These are phyloP conservation scores for Kwoniella dendrophila DNA, from an alignment of 768 basidiomycete genomes.

Conservation along the genomic window DNA sequence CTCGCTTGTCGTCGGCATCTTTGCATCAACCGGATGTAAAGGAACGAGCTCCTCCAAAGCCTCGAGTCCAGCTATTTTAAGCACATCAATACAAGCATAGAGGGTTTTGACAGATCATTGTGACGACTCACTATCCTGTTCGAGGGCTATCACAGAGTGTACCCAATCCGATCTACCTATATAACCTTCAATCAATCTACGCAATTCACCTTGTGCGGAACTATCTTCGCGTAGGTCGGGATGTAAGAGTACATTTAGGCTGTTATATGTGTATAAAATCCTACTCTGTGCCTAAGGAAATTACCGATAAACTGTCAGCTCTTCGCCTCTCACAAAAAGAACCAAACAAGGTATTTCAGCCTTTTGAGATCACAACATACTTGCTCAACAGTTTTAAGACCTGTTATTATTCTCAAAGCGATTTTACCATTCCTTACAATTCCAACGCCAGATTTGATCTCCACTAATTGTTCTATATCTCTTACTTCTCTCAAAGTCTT, in stretches of 20 bases:
- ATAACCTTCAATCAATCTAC: slow-evolving; percentile 27
- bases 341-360: no score
- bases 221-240: slow-evolving; percentile 19
- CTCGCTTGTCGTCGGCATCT: not conserved
- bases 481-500: slow-evolving; percentile 25
- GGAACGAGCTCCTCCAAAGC: no score
- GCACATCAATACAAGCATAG: no score
- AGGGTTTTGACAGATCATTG: no score
- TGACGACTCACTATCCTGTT: slow-evolving; percentile 13
- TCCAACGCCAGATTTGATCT: slow-evolving; percentile 18
- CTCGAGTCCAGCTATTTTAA: no score
- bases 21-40: not conserved
- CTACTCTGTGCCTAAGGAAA: slow-evolving; percentile 14
- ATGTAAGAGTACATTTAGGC: slow-evolving; percentile 32
- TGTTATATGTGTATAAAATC: slow-evolving; percentile 17
- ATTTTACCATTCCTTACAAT: slow-evolving; percentile 34
- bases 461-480: slow-evolving; percentile 32
- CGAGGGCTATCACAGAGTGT: slow-evolving; percentile 17
- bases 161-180: slow-evolving; percentile 26
- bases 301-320: not conserved
- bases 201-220: slow-evolving; percentile 12
- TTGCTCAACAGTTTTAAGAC: slow-evolving; percentile 15
- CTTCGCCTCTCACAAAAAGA: not conserved
- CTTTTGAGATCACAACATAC: no score
- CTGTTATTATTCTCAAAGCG: slow-evolving; percentile 23